Base-by-base conservation (phyloP, 768 basidiomycete genomes). In the Pholiota microspora region DNA sequence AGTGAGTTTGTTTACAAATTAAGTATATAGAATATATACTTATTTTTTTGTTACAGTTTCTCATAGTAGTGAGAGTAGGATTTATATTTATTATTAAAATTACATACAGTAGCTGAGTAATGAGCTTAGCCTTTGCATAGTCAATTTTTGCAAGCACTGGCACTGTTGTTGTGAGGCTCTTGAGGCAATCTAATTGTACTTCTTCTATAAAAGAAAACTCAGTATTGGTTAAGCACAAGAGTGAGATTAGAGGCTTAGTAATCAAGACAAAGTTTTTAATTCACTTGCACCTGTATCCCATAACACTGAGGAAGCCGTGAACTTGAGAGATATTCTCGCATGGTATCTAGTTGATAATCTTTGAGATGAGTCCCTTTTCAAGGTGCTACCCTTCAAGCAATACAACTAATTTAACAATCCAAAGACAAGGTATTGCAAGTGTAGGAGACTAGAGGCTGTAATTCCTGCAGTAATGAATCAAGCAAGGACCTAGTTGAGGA, bases 191-290 rank as follows among this genome's bases (percentile, higher is more conserved):
- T 48, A 67, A 3, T 28, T 55, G 49, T 12, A 67, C 57, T 13
- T 64, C 56, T 0, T 60, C 34, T 2, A 55, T 59, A 64, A 69
- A 78, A 4, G 47, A 48, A 55, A 74, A 77, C 3, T 66, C 63
- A 0, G 13, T 21, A n/a, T 60, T 62, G 23, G 52, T 18, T 12
- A 69, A 64, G 6, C 55, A 34, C 2, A 36, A 24, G 0, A 73
- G 56, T 18, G 58, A 35, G 0, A 55, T 56, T 0, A 73, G 35
- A 5, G 65, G 67, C 1, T 56, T 32, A 1, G 57, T 51, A 1
- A 62, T 32, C 0, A 55, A 21, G 0, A 69, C 62, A 53, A 66
- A 71, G 6, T 61, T 53, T 7, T 56, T 25, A 2, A 71, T 66
- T 54, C 67, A 71, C 0, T 64, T 67, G 8, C 65, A 28, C 7